Evolutionary conservation across 345 rosid species (phyloP), one percentile per base, ranked within the genome.

Genomic region (Eucalyptus curtisii): DNA sequence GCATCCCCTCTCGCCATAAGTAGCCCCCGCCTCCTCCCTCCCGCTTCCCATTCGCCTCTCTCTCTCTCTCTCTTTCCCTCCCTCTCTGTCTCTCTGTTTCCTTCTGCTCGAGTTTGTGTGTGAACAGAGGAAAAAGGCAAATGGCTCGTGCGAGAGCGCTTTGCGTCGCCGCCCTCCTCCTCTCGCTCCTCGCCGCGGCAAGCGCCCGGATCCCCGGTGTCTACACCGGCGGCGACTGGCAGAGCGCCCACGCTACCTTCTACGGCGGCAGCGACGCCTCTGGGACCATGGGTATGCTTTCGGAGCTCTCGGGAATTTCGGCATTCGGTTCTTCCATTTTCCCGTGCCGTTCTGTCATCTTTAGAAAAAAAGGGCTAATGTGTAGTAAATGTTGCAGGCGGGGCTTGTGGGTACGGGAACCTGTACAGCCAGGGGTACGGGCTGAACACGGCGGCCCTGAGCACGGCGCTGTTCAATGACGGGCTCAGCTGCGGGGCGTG

Each of bases 391-490:
- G 57, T 24, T 31, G 80, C 89, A 98, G 99, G 98, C 4, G 99
- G 99, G 45, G 99, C 99, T 24, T 98, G 99, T 90, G 99, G 99
- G 37, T 98, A 95, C 61, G 99, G 99, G 40, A 97, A 98, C 88
- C 91, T 98, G 81, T 98, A 98, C 93, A 95, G 99, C 93, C 98
- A 96, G 88, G 99, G 99, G 20, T 98, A 98, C 89, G 99, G 99
- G 15, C 96, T 96, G 85, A 95, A 97, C 95, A 98, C 99, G 27
- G 99, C 99, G 76, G 99, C 99, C 11, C 87, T 98, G 24, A 97
- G 99, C 93, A 98, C 99, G 2, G 98, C 98, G 8, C 91, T 98
- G 42, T 98, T 98, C 92, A 98, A 98, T 96, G 93, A 93, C 59
- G 99, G 99, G 4, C 91, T 95, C 7, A 96, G 98, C 90, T 98